Conservation (phyloP, 345 rosid species). For the Dipteronia sinensis region DNA sequence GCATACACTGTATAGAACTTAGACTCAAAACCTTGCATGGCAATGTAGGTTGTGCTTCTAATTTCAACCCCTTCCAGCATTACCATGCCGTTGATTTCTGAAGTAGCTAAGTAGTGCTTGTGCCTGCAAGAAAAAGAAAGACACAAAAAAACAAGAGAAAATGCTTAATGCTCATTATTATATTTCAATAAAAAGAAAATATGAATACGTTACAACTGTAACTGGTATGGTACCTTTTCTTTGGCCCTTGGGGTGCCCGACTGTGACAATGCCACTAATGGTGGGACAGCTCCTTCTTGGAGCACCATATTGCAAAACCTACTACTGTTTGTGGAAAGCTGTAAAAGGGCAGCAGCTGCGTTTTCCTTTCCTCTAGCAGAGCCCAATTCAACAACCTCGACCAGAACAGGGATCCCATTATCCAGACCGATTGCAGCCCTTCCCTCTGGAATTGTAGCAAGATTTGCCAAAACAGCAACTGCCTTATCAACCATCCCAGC, state of each 20-base stretch:
- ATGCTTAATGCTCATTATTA: neutral
- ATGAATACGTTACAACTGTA: neutral
- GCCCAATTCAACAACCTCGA: slow-evolving; percentile 96
- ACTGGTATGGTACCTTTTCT: slow-evolving; percentile 67
- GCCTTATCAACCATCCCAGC: slow-evolving; percentile 96
- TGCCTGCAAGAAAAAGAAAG: slow-evolving; percentile 55
- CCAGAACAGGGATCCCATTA: slow-evolving; percentile 76
- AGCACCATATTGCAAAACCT: slow-evolving; percentile 69
- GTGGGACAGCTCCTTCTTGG: slow-evolving; percentile 95
- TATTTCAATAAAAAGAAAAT: neutral
- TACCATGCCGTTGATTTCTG: slow-evolving; percentile 78
- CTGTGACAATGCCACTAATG: slow-evolving; percentile 82
- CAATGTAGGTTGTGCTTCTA: slow-evolving; percentile 11
- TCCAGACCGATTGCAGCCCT: slow-evolving; percentile 77
- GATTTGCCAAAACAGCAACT: slow-evolving; percentile 89
- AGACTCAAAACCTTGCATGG: slow-evolving; percentile 23
- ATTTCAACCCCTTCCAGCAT: slow-evolving; percentile 62
- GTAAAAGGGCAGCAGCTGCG: slow-evolving; percentile 92
- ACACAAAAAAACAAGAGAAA: neutral
- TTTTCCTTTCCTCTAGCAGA: slow-evolving; percentile 92
- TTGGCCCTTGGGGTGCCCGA: slow-evolving; percentile 88
- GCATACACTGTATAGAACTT: slow-evolving; percentile 40
- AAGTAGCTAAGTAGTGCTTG: slow-evolving; percentile 77
- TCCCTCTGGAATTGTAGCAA: slow-evolving; percentile 80
- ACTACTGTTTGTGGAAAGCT: slow-evolving; percentile 63